Percentiles rank a stretch among this genome's conserved stretches.
Evolutionary conservation across 345 rosid species (phyloP).

Genomic region (Acer yangbiense): DNA sequence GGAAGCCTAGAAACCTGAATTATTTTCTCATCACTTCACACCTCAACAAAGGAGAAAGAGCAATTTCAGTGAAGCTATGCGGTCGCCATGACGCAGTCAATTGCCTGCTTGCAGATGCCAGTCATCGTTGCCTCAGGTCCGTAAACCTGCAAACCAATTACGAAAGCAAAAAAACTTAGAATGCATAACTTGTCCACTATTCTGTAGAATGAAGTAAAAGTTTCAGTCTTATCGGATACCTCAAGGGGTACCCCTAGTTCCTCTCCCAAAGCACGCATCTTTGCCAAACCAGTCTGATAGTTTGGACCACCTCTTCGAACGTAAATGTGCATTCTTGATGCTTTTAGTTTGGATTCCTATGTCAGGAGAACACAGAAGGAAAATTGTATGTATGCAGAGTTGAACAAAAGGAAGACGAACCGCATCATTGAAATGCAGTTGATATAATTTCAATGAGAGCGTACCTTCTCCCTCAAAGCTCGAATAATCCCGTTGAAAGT

Average conservation of each 20-base stretch:
- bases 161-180: background rate
- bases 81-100: constrained; percentile 77
- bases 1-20: background rate
- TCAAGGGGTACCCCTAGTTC: constrained; percentile 86
- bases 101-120: constrained; percentile 93
- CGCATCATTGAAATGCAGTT: background rate
- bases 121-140: constrained; percentile 99
- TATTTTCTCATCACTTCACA: background rate
- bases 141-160: constrained; percentile 57
- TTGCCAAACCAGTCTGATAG: constrained; percentile 85
- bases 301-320: constrained; percentile 97
- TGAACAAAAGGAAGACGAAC: background rate
- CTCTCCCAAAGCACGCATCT: constrained; percentile 83
- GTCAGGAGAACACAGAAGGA: background rate
- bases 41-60: constrained; percentile 3
- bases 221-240: constrained; percentile 37
- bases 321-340: constrained; percentile 90
- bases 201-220: background rate
- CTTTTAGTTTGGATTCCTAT: constrained; percentile 90
- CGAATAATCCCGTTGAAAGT: constrained; percentile 92
- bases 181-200: background rate
- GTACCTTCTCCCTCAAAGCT: constrained; percentile 91
- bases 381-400: background rate
- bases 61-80: constrained; percentile 26
- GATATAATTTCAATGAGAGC: background rate